Conservation (phyloP, 768 basidiomycete genomes). For the Auriscalpium orientale region DNA sequence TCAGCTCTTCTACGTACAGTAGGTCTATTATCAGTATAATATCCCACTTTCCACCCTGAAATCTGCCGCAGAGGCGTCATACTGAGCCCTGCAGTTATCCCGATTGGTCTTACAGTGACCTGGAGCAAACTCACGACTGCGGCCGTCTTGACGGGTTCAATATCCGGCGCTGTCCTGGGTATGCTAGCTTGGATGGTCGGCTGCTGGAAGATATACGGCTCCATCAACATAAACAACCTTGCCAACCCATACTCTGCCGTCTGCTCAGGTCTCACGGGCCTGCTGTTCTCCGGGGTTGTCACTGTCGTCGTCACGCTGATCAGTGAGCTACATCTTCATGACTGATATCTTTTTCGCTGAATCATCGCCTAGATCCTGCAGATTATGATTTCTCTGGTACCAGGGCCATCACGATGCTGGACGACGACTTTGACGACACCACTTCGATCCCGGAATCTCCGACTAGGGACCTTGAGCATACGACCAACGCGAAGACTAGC, state of each 20-base stretch:
- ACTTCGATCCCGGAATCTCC: too few species aligned
- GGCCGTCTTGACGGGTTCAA: conserved; percentile 33
- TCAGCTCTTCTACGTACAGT: conserved; percentile 42
- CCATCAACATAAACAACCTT: conserved; percentile 27
- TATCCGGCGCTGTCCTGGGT: conserved; percentile 34
- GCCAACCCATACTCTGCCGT: conserved; percentile 29
- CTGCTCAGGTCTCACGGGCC: conserved; percentile 26
- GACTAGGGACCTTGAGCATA: too few species aligned
- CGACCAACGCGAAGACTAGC: not conserved
- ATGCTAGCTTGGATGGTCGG: conserved; percentile 47
- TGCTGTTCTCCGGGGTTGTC: conserved; percentile 24
- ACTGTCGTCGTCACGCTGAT: conserved; percentile 24
- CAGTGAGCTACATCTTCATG: conserved; percentile 12
- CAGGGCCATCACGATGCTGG: too few species aligned
- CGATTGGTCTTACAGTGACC: conserved; percentile 38
- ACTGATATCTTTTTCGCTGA: not conserved
- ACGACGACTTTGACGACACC: too few species aligned
- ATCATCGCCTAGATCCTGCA: not conserved
- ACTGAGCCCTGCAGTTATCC: conserved; percentile 43
- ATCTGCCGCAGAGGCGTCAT: conserved; percentile 33
- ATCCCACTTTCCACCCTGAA: not conserved
- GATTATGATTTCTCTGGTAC: not conserved
- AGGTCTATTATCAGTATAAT: conserved; percentile 8
- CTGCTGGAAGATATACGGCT: conserved; percentile 40
- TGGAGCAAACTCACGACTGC: conserved; percentile 38